Base-by-base conservation (phyloP, 306 rosid species). In the Pterocarpus santalinus region DNA sequence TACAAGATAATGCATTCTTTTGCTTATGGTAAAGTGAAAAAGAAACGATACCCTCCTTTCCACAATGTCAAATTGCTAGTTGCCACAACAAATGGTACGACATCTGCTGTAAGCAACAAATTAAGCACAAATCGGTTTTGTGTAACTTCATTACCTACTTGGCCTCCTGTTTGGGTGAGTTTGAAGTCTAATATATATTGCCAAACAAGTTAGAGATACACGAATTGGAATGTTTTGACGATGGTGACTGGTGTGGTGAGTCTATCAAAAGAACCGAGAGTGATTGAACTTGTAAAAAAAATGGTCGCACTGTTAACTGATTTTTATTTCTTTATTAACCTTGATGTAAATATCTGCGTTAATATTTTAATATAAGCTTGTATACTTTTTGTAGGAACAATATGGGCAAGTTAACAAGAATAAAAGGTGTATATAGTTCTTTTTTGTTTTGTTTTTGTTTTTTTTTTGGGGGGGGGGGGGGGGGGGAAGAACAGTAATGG, bases 61-160 rank as follows among this genome's bases (percentile, higher is more conserved):
- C 1, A n/a, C 30, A 15, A 55, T 5, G 61, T 2, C 22, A 55
- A 44, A 1, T 44, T 44, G 51, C 12, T 44, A 55, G 61, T 55
- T 36, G 52, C 51, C 44, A 6, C 33, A 36, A 46, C 15, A 32
- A 6, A 33, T 47, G 33, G 32, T 16, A 55, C 1, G 30, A 17
- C 22, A 55, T 55, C 3, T 55, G 12, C 8, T 39, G 4, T 6
- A 39, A 39, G 43, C 43, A 39, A 39, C 43, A 0, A 39, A 39
- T 39, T 13, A 33, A 32, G 62, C 5, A 32, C 28, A 34, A 44
- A 62, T 2, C 16, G 2, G 33, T 28, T 69, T 43, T 44, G 11
- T 44, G 79, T 15, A 62, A 62, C 62, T 46, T 75, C 69, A 46
- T 46, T 62, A 44, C 62, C 62, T 62, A 75, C 41, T 46, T 4